Base-by-base conservation (phyloP, 768 basidiomycete genomes). In the Naganishia kalamii region DNA sequence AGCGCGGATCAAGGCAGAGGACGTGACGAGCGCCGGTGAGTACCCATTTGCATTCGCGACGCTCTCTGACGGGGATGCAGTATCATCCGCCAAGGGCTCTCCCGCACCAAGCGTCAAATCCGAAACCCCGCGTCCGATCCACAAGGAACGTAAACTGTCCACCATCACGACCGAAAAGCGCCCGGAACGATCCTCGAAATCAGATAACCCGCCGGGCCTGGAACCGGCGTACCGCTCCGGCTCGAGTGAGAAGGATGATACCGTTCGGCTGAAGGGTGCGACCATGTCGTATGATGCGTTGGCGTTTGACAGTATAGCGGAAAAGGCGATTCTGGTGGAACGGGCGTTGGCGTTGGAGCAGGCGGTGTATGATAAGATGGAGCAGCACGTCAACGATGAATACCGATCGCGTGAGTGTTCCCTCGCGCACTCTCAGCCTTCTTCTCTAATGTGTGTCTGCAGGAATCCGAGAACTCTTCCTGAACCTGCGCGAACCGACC, bases 401-500 rank as follows among this genome's bases (percentile, higher is more conserved):
- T 78, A 78, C 54, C 64, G 77, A 62, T 70, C 72, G 13, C 76
- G 77, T 78, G 60, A 62, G 77, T 74, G 8, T 41, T 2, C 33
- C 29, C n/a, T 27, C 27, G 1, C 3, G 17, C 47, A 12, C 35
- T 30, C 25, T 40, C 48, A 29, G n/a, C 29, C n/a, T 37, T 27
- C 40, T 8, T 44, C 35, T 30, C 63, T 1, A 13, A 27, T 30
- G 37, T 15, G 3, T 32, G 13, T 86, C 69, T 77, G 80, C 70
- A 96, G 78, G 90, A 77, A 89, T 98, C 67, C 86, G 96, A 30
- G 87, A 87, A 29, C 78, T 97, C 48, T 93, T 85, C 74, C 87
- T 94, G 70, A 98, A 98, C 78, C 82, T 99, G 71, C 97, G 96
- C 78, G 93, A 94, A 78, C 92, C 91, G 80, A 85, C 87, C 70